Evolutionary conservation across 306 rosid genomes (phyloP), one percentile per base, ranked within the genome.

Genomic region (Astragalus glycyphyllos): DNA sequence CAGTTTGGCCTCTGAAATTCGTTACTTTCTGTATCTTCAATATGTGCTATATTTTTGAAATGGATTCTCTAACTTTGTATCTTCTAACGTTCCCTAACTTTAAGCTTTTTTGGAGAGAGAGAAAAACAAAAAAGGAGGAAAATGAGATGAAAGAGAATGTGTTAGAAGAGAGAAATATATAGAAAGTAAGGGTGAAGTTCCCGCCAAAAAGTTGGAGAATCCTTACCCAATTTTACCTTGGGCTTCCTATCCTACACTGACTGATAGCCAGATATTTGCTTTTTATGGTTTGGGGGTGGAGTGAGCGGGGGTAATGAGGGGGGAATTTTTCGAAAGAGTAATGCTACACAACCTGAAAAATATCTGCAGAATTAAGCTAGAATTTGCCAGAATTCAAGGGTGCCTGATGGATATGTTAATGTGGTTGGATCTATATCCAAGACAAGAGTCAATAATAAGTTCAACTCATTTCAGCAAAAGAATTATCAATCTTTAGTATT

Each of bases 401-500:
- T 37, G 11, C 47, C 8, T 35, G 31, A 35, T 13, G 29, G 47
- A 59, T 59, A 37, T 4, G 23, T 20, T 2, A 20, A 8, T 16
- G 14, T 60, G 48, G 13, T 32, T 34, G 69, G 60, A 16, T 48
- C 35, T 32, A 32, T 51, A 50, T 37, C 50, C 38, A 16, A 16
- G 2, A 23, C 29, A 23, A 23, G 62, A 50, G 50, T 51, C 16
- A 12, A 51, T 67, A 46, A 65, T 47, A 67, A 50, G 51, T 45
- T 51, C 5, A n/a, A 17, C 37, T 12, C 37, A 50, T 67, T 66
- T 34, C 35, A 5, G 34, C 73, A 68, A 68, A 49, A 67, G 49
- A 68, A 35, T 20, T 53, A 16, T 37, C 11, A 16, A 29, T 59
- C 61, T 71, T 45, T 35, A 72, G 59, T 72, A 35, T 47, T 29